Percentiles rank a stretch among this genome's conserved stretches.
phyloP scores from a whole-genome alignment of 2,329 filamentous ascomycete species.

The Nemania sp. region DNA sequence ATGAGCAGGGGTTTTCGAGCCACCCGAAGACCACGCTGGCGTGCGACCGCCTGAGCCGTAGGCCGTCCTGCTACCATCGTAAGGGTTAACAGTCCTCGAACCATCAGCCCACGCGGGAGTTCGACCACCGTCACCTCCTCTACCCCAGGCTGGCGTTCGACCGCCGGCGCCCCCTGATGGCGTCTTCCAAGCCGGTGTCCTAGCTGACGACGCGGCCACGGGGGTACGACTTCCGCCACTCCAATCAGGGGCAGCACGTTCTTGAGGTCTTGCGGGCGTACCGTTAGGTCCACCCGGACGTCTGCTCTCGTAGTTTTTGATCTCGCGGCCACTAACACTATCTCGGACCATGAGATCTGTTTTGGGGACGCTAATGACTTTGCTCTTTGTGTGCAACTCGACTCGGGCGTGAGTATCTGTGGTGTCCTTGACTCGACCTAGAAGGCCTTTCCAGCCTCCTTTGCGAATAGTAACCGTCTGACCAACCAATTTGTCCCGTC shows the following conservation, averaged over 20 bases:
- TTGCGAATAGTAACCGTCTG: conserved; percentile 91
- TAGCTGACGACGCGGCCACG: conserved; percentile 70
- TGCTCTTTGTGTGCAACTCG: conserved; percentile 94
- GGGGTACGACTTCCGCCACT: conserved; percentile 77
- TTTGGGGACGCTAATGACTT: conserved; percentile 87
- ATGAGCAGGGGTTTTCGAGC: conserved; percentile 76
- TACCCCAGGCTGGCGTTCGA: conserved; percentile 73
- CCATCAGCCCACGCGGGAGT: conserved; percentile 80
- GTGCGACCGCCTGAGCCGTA: conserved; percentile 81
- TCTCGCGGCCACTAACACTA: conserved; percentile 79
- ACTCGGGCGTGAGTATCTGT: conserved; percentile 88
- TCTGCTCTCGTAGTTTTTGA: conserved; percentile 73
- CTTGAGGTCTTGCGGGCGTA: conserved; percentile 61
- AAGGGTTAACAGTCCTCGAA: conserved; percentile 75
- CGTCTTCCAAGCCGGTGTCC: conserved; percentile 82
- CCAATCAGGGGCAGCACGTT: conserved; percentile 65
- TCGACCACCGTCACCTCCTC: conserved; percentile 66
- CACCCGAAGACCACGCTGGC: conserved; percentile 79
- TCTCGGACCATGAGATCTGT: conserved; percentile 88
- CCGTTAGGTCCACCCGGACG: conserved; percentile 58
- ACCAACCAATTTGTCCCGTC: conserved; percentile 85
- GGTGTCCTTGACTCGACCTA: conserved; percentile 96
- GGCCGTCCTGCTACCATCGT: conserved; percentile 79
- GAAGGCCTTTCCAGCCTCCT: conserved; percentile 89
- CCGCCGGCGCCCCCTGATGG: conserved; percentile 68